A percentile compares a stretch with the other conserved stretches of the same genome.
phyloP scores from a whole-genome alignment of 176 grass and related monocot genomes.

The Panicum miliaceum region DNA sequence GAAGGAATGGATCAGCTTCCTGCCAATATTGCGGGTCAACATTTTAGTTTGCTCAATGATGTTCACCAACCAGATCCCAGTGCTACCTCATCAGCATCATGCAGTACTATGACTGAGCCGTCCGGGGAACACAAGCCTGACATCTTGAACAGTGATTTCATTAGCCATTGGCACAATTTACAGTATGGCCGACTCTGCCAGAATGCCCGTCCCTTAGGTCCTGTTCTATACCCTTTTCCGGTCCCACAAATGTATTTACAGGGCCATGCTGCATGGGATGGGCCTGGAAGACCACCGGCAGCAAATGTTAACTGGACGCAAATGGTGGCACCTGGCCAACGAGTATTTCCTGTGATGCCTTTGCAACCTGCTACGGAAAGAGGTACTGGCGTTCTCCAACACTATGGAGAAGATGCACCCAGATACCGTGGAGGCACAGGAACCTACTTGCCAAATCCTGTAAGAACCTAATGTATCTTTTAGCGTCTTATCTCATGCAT shows the following conservation, averaged over 20 bases:
- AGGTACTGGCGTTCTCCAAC: conserved; percentile 47
- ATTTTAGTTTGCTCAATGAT: conserved; percentile 51
- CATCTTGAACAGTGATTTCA: conserved; percentile 82
- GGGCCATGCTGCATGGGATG: conserved; percentile 75
- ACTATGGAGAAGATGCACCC: conserved; percentile 64
- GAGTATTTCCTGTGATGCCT: conserved; percentile 67
- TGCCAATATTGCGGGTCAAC: conserved; percentile 50
- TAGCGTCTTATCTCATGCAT: conserved; percentile 8
- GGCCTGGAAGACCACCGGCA: conserved; percentile 64
- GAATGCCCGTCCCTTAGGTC: conserved; percentile 43
- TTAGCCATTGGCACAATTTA: conserved; percentile 68
- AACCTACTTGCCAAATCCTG: conserved; percentile 90
- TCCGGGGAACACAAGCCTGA: conserved; percentile 71
- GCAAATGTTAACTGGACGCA: conserved; percentile 70
- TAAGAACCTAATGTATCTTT: conserved; percentile 65
- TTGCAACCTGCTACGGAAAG: conserved; percentile 61
- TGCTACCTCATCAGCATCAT: conserved; percentile 49
- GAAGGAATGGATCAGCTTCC: conserved; percentile 58
- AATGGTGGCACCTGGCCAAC: conserved; percentile 55
- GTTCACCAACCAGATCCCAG: conserved; percentile 53
- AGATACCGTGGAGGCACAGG: conserved; percentile 92
- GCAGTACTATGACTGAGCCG: conserved; percentile 45
- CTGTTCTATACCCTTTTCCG: conserved; percentile 50
- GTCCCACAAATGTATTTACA: conserved; percentile 58
- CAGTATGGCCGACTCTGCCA: conserved; percentile 80